phyloP scores from a whole-genome alignment of 768 basidiomycete species.

The Tephrocybe sp. region DNA sequence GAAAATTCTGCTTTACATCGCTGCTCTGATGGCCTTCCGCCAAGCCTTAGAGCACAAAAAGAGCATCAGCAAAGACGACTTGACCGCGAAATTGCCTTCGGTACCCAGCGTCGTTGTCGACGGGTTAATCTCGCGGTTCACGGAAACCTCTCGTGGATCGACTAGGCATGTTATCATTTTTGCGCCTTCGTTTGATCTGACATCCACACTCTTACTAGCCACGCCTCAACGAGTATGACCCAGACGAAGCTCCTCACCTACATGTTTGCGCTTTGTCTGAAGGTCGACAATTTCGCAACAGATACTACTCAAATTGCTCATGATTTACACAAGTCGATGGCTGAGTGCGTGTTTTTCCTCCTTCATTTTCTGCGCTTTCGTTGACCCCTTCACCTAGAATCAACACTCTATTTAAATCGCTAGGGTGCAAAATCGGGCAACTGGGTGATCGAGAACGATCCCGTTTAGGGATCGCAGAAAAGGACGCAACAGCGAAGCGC shows the following conservation, averaged over 20 bases:
- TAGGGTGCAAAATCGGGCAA: conserved; percentile 74
- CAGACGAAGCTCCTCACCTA: conserved; percentile 75
- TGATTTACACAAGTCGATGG: conserved; percentile 66
- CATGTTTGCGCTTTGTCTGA: conserved; percentile 80
- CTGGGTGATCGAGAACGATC: conserved; percentile 64
- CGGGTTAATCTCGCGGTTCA: conserved; percentile 75
- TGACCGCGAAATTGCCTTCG: conserved; percentile 55
- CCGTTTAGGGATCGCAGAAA: conserved; percentile 64
- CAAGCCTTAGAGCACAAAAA: conserved; percentile 38
- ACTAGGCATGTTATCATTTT: conserved; percentile 47
- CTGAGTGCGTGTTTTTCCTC: conserved; percentile 63
- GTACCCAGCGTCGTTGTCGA: conserved; percentile 71
- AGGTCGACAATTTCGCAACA: conserved; percentile 73
- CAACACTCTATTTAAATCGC: conserved; percentile 69
- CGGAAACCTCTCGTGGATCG: conserved; percentile 70
- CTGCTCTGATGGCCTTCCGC: conserved; percentile 76
- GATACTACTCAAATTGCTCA: conserved; percentile 67
- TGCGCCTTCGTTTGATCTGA: conserved; percentile 1
- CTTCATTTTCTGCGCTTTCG: not conserved
- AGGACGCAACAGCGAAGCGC: conserved; percentile 61
- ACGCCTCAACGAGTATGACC: conserved; percentile 65
- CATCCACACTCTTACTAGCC: conserved; percentile 24
- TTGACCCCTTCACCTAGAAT: conserved; percentile 33
- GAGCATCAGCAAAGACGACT: conserved; percentile 45
- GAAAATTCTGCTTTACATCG: conserved; percentile 78